Evolutionary conservation across 257 asterid genomes (phyloP).

Genomic region (Paraleonurus japonicus): DNA sequence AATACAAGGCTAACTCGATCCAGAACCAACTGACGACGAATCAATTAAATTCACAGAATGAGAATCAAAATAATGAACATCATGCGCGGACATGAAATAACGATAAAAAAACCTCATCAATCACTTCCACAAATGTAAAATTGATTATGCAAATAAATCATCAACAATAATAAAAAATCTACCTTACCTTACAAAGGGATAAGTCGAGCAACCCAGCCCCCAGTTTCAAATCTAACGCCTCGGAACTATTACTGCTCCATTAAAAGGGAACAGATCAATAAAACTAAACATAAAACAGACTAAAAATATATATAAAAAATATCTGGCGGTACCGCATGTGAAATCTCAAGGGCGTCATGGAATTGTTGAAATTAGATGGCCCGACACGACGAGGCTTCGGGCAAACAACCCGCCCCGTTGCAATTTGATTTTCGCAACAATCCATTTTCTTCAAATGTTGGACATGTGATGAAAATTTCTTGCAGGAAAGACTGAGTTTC

Average conservation of each 20-base stretch:
- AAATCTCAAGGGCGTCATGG: slow-evolving; percentile 26
- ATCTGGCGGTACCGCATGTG: slow-evolving; percentile 21
- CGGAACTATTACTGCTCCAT: slow-evolving; percentile 35
- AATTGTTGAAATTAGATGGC: slow-evolving; percentile 25
- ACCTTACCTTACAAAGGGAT: slow-evolving; percentile 35
- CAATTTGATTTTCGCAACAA: slow-evolving; percentile 27
- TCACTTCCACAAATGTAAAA: neutral
- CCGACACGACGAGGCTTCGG: slow-evolving; percentile 41
- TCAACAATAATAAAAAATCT: neutral
- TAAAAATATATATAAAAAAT: neutral
- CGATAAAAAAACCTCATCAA: neutral
- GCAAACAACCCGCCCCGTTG: slow-evolving; percentile 32
- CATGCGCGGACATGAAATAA: neutral
- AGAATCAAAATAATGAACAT: slow-evolving; percentile 4
- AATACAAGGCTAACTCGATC: neutral
- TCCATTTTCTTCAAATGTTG: slow-evolving; percentile 31
- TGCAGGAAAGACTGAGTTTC: neutral
- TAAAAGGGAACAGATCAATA: neutral
- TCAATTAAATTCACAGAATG: neutral
- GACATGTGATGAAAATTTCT: slow-evolving; percentile 18
- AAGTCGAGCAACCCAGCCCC: slow-evolving; percentile 34
- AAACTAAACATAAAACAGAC: neutral
- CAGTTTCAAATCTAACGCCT: slow-evolving; percentile 33
- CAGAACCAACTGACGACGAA: neutral
- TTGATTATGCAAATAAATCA: neutral